Base-by-base conservation (phyloP, 768 basidiomycete genomes). In the Pisolithus albus region DNA sequence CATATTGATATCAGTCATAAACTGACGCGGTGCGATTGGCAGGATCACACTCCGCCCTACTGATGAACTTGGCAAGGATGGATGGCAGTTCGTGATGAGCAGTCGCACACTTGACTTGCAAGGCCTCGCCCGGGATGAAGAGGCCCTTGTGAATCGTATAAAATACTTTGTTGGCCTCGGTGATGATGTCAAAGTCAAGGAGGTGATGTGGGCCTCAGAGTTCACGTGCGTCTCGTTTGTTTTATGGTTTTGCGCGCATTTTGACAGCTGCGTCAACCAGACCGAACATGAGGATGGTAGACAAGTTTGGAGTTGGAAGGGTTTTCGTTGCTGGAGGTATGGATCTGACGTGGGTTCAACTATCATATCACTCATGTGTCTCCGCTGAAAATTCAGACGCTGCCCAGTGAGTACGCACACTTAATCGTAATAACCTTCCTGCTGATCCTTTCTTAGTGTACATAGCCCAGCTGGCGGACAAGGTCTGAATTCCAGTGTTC, bases 391-490 rank as follows among this genome's bases (percentile, higher is more conserved):
- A 4, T 34, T 34, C 34, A 34, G 34, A 34, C 13, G 34, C 13
- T 34, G 34, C 34, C 11, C 34, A 34, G 2, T 34, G 34, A 34
- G 11, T 34, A 5, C 11, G 34, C 11, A 34, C 13, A 13, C 11
- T 34, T 34, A 15, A 4, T 34, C 2, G 34, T 13, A 15, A 13
- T 15, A 34, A 34, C 5, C 5, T 34, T 34, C 34, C 34, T 34
- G 5, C 34, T 34, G 13, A 13, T 15, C 34, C 13, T 34, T 15
- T 13, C 5, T 34, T 34, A 34, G 7, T 15, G 18, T 71, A 19
- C 76, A 78, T 49, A 69, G 69, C 28, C 74, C 72, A n/a, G 64
- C 65, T 7, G 76, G 76, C 16, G 75, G 70, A 1, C 75, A 74
- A 49, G 67, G 21, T 59, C 19, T 39, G 43, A 58, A 58, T 46